Evolutionary conservation across 2,329 filamentous ascomycete species (phyloP).

Genomic region (Ophiostoma australiae): DNA sequence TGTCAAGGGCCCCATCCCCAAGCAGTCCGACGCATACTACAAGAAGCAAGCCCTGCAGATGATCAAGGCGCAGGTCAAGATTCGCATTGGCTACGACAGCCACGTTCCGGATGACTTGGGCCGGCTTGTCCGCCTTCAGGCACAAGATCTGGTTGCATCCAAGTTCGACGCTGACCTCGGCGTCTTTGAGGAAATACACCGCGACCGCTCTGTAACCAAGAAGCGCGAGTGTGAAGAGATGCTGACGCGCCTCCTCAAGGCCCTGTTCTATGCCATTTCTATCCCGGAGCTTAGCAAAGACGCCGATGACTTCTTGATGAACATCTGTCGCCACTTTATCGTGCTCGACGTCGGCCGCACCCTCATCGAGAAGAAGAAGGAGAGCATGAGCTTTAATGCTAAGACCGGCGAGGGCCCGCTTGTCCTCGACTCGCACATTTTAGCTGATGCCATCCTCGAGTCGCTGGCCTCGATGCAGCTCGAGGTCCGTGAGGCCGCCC

Average conservation of each 20-base stretch:
- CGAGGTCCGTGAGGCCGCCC: conserved; percentile 75
- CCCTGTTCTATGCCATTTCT: conserved; percentile 78
- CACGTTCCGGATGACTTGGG: conserved; percentile 81
- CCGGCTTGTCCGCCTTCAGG: conserved; percentile 77
- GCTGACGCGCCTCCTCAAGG: conserved; percentile 82
- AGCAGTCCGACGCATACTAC: conserved; percentile 73
- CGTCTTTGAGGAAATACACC: conserved; percentile 68
- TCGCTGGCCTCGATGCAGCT: conserved; percentile 80
- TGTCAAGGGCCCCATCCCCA: conserved; percentile 43
- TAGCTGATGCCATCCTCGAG: conserved; percentile 87
- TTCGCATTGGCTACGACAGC: conserved; percentile 78
- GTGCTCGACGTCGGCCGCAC: conserved; percentile 83
- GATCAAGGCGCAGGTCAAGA: conserved; percentile 81
- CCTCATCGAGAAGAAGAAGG: conserved; percentile 75
- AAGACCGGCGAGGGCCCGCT: conserved; percentile 81
- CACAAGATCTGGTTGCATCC: conserved; percentile 71
- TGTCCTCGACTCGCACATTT: conserved; percentile 75
- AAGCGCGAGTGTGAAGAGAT: conserved; percentile 77
- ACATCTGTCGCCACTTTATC: conserved; percentile 84
- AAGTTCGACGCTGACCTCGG: conserved; percentile 68
- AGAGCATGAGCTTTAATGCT: conserved; percentile 74
- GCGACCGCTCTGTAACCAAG: conserved; percentile 78
- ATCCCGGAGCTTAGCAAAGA: conserved; percentile 74
- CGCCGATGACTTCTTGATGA: conserved; percentile 68
- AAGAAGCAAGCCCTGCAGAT: conserved; percentile 89